Conservation (phyloP, 208 protist genomes). For the Acanthamoeba healyi region DNA sequence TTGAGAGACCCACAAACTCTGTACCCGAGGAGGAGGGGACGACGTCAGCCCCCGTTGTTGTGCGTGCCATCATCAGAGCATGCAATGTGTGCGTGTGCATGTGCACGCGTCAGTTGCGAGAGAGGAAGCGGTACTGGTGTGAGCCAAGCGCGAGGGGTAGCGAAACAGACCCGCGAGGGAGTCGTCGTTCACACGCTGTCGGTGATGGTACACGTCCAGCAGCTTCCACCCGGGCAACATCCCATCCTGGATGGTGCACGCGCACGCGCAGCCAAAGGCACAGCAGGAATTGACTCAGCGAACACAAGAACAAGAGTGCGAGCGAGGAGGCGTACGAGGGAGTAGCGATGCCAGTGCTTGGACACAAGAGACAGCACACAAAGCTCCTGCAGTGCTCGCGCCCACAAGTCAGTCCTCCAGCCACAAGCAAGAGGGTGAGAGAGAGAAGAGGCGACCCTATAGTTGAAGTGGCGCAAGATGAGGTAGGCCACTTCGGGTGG, state of each 20-base stretch:
- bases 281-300: not conserved
- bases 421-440: not conserved
- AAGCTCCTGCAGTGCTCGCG: not conserved
- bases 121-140: not conserved
- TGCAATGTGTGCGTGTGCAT: too few species aligned
- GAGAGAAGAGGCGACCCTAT: not conserved
- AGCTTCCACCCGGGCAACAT: not conserved
- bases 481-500: not conserved
- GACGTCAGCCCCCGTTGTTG: too few species aligned
- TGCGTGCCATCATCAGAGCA: too few species aligned
- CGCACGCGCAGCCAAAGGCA: not conserved
- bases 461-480: conserved; percentile 13
- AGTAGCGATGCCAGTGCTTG: conserved; percentile 17
- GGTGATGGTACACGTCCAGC: conserved; percentile 31
- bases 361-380: conserved; percentile 10
- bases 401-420: not conserved
- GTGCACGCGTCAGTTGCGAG: too few species aligned
- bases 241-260: not conserved
- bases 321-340: not conserved
- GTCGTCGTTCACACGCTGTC: conserved; percentile 20
- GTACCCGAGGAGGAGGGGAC: not conserved
- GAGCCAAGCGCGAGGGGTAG: conserved; percentile 2
- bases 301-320: not conserved
- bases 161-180: not conserved
- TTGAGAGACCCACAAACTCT: conserved; percentile 19